Evolutionary conservation across 768 basidiomycete species (phyloP).

Genomic region (Phanerochaete carnosa): DNA sequence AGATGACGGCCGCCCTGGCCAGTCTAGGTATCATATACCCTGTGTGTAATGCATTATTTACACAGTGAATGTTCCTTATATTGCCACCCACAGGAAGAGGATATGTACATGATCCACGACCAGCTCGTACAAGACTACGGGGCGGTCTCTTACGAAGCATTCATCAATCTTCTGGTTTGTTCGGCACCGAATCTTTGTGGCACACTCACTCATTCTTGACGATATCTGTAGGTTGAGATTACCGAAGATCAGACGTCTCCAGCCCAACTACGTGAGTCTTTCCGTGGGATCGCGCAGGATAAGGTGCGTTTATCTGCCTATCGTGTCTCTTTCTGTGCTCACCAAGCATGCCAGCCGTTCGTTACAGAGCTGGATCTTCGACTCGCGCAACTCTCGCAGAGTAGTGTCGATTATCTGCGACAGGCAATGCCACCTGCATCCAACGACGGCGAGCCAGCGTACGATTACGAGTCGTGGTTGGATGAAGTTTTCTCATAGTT

Average conservation of each 20-base stretch:
- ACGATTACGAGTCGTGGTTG: constrained; percentile 82
- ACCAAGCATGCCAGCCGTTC: constrained; percentile 56
- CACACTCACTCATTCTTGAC: background rate
- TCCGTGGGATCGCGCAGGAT: constrained; percentile 86
- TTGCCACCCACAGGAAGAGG: constrained; percentile 60
- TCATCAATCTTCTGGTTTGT: constrained; percentile 85
- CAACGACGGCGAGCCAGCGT: constrained; percentile 57
- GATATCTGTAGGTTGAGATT: constrained; percentile 74
- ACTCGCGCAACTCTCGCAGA: constrained; percentile 72
- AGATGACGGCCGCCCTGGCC: constrained; percentile 92
- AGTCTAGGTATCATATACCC: constrained; percentile 93
- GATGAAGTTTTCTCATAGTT: constrained; percentile 66
- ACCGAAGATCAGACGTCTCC: constrained; percentile 93
- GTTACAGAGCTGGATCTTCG: constrained; percentile 93
- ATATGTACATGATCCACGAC: constrained; percentile 80
- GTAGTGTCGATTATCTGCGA: constrained; percentile 76
- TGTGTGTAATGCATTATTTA: constrained; percentile 29
- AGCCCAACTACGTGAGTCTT: constrained; percentile 89
- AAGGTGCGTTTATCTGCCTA: constrained; percentile 52
- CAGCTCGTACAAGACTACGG: constrained; percentile 81
- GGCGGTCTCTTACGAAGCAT: constrained; percentile 89
- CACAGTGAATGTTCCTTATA: background rate
- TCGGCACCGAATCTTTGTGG: background rate
- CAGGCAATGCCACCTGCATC: constrained; percentile 68
- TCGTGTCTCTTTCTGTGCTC: background rate